Conservation (phyloP, 2,329 filamentous ascomycete genomes). For the Dendryphion nanum region DNA sequence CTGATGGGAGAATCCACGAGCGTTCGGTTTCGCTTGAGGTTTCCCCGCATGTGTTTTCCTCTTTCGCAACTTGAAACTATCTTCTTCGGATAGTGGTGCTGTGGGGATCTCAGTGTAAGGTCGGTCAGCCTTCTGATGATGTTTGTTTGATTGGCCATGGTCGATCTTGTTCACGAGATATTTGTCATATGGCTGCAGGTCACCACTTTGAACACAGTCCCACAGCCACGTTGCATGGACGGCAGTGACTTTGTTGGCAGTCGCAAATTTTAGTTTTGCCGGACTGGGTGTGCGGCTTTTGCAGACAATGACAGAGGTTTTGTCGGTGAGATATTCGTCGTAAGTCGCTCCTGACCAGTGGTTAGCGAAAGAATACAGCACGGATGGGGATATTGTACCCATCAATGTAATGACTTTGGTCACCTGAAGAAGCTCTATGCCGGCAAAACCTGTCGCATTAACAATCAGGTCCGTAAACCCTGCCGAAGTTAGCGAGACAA, state of each 20-base stretch:
- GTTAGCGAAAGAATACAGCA: background rate
- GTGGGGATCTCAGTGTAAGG: conserved; percentile 17
- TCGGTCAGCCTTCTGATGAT: too few relatives aligned
- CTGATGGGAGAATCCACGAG: conserved; percentile 12
- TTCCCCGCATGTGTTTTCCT: conserved; percentile 18
- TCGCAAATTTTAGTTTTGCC: conserved; percentile 77
- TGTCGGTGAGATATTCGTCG: conserved; percentile 70
- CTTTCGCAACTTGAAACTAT: conserved; percentile 17
- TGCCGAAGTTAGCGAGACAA: conserved; percentile 17
- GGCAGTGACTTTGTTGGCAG: conserved; percentile 75
- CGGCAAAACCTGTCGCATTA: conserved; percentile 78
- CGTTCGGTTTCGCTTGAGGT: conserved; percentile 9
- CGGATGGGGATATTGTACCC: conserved; percentile 44
- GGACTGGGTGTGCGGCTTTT: conserved; percentile 56
- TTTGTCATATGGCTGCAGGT: conserved; percentile 48
- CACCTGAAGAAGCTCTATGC: conserved; percentile 82
- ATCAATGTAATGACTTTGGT: conserved; percentile 73
- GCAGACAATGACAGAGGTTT: conserved; percentile 77
- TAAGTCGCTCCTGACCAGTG: conserved; percentile 65
- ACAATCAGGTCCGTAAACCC: conserved; percentile 71
- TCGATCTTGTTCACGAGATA: conserved; percentile 30
- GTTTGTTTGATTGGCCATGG: conserved; percentile 15
- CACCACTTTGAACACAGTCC: conserved; percentile 64
- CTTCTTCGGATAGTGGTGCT: conserved; percentile 21
- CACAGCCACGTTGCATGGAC: conserved; percentile 82